A percentile compares a stretch with the other conserved stretches of the same genome.
Conservation (phyloP, 805 yeast species). For the Kregervanrija fluxuum region DNA sequence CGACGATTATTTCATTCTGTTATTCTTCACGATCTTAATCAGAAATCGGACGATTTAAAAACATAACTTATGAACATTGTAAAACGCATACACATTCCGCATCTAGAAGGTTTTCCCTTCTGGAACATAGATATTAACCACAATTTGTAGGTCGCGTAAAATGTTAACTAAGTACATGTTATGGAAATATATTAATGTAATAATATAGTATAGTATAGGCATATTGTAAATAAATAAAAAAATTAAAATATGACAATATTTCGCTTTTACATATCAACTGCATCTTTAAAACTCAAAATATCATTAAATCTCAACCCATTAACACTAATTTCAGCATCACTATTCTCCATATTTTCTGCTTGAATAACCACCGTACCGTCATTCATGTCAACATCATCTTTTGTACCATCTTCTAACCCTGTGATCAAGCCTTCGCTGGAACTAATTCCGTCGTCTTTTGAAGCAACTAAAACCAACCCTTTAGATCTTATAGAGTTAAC, state of each 20-base stretch:
- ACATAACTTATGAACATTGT: no score
- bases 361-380: conserved; percentile 9
- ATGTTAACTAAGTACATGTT: conserved; percentile 1
- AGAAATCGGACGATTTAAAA: no score
- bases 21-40: no score
- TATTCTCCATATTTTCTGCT: conserved; percentile 9
- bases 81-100: no score
- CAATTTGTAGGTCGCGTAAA: no score
- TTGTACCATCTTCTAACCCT: conserved; percentile 1
- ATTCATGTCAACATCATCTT: conserved; percentile 16
- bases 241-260: background rate
- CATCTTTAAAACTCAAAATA: conserved; percentile 59
- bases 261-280: conserved; percentile 29
- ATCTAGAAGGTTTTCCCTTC: no score
- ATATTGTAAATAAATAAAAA: background rate
- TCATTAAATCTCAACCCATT: conserved; percentile 65
- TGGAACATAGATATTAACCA: no score
- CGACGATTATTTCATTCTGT: no score
- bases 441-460: conserved; percentile 16
- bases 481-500: conserved; percentile 67
- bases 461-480: conserved; percentile 75
- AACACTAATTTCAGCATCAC: conserved; percentile 33
- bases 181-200: background rate
- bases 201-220: background rate
- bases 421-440: conserved; percentile 2